phyloP scores from a whole-genome alignment of 169 alveolate genomes.

The Plasmodium malariae region DNA sequence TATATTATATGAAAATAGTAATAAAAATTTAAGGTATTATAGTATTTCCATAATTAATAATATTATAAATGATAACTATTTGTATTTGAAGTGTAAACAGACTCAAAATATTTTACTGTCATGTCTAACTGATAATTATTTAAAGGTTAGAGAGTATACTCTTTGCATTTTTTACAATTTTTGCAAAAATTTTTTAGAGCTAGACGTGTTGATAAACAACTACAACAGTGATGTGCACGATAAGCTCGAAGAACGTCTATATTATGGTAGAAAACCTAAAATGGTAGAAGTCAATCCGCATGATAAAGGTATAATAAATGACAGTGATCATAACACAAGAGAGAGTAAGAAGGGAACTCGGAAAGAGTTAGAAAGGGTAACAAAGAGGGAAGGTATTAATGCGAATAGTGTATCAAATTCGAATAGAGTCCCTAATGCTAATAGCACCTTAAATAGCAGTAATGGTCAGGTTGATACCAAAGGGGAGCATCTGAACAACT shows the following conservation, averaged over 20 bases:
- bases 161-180: conserved; percentile 44
- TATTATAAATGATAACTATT: conserved; percentile 67
- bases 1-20: conserved; percentile 63
- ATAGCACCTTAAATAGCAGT: neutral
- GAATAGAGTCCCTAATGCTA: too few relatives aligned
- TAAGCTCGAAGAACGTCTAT: too few relatives aligned
- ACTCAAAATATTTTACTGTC: conserved; percentile 65
- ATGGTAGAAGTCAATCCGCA: too few relatives aligned
- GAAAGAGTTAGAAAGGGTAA: too few relatives aligned
- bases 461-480: neutral
- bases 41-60: conserved; percentile 64
- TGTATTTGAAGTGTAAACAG: conserved; percentile 61
- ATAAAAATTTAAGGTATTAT: conserved; percentile 69
- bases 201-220: conserved; percentile 9
- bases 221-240: too few relatives aligned
- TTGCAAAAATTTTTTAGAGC: conserved; percentile 48
- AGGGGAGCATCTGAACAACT: neutral
- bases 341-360: too few relatives aligned
- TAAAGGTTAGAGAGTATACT: conserved; percentile 64
- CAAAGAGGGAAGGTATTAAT: too few relatives aligned
- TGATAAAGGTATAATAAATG: too few relatives aligned
- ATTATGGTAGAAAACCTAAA: too few relatives aligned
- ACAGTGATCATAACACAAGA: too few relatives aligned
- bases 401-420: too few relatives aligned
- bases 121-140: conserved; percentile 61